Evolutionary conservation across 106 monocot genomes (phyloP), one percentile per base, ranked within the genome.

Genomic region (Narthecium ossifragum): DNA sequence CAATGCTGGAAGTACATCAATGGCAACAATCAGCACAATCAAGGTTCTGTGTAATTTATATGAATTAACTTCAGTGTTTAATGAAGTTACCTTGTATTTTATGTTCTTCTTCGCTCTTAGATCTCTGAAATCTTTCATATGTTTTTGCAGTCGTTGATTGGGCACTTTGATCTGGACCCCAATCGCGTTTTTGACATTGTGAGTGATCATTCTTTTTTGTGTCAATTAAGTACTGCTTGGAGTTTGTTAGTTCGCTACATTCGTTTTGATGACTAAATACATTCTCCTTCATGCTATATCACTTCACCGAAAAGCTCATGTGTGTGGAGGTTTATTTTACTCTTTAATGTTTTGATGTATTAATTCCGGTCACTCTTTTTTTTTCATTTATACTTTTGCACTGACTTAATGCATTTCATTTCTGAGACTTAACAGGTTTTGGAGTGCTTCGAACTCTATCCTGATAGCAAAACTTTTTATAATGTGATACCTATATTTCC

Each of bases 101-200:
- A 32, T 53, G 25, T 25, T 21, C 31, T 15, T 30, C 25, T 14
- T 22, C 39, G 6, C n/a, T 32, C 1, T 27, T 65, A n/a, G 34
- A 17, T 63, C 34, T 31, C 41, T n/a, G n/a, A n/a, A n/a, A n/a
- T n/a, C n/a, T n/a, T n/a, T n/a, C n/a, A n/a, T 67, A 29, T 34
- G 41, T 51, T 57, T 59, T 64, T 56, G 59, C 82, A 93, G 93
- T 96, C 90, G 34, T 79, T 98, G 43, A 98, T 98, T 70, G 98
- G 98, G 46, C 98, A 98, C 63, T 98, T 98, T 70, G 90, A 98
- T 79, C 69, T 98, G 61, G 98, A 98, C 37, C 91, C 98, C 50
- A 98, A 98, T 64, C 91, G 96, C 66, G 98, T 98, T 60, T 91
- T 91, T 82, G 98, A 98, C 67, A 88, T 98, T 72, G 98, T 98